Base-by-base conservation (phyloP, 202 grass and related monocot species). In the Panicum virgatum region DNA sequence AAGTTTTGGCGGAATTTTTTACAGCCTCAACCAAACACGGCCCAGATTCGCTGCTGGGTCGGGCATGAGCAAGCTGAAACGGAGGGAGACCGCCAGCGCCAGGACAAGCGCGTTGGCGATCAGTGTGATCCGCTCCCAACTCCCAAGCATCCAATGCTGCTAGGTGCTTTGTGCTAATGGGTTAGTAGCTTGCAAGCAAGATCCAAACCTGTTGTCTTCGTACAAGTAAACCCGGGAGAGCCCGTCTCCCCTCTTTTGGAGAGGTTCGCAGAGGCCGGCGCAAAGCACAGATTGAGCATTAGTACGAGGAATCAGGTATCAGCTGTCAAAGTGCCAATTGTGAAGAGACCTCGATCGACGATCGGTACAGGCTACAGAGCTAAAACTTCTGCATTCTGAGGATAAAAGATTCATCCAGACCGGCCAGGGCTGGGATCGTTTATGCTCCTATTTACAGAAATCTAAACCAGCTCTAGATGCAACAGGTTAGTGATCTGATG, bases 371-470 rank as follows among this genome's bases (percentile, higher is more conserved):
- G 5, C 0, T 30, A 34, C 79, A 71, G n/a, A 62, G 48, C 51
- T 80, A 69, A 79, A 88, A 80, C 69, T 75, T 87, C 93, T 92
- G 82, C 87, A 36, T 93, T 89, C 86, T 85, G 93, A 92, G 87
- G 78, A 95, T 85, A 88, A 92, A 92, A 86, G 79, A 81, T 90
- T 79, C 89, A 87, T 69, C 76, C 59, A 84, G 69, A 80, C 73
- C 61, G 72, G 18, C 11, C 14, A 18, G 26, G 76, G 82, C 82
- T 73, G 74, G 81, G 75, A 88, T 80, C 82, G 83, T 88, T 90
- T 89, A 94, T 82, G 89, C 91, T 89, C 89, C 89, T 90, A 90
- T 97, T 70, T 89, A 94, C 94, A 87, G 89, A 90, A 80, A 80
- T 69, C 77, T 80, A 80, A 53, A 80, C 62, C 69, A 22, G 52